These are phyloP conservation scores for Mycena galericulata DNA, from an alignment of 768 basidiomycete genomes.

Conservation along the genomic window DNA sequence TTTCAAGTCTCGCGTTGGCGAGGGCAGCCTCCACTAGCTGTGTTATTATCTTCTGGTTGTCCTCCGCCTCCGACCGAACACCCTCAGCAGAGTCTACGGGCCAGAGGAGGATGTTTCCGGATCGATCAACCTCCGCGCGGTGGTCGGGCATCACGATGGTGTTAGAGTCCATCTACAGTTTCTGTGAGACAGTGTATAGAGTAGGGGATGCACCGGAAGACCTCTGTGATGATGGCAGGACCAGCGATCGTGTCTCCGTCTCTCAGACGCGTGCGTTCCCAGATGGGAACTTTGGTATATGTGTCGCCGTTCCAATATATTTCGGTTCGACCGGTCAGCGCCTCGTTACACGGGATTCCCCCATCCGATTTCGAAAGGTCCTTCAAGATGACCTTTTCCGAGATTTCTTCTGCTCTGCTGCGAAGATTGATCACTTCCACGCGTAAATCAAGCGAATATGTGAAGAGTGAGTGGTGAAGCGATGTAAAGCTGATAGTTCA, in stretches of 20 bases:
- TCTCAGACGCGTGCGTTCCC: constrained; percentile 38
- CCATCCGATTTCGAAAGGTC: constrained; percentile 25
- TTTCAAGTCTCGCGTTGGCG: constrained; percentile 41
- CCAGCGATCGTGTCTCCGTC: constrained; percentile 39
- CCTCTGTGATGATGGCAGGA: constrained; percentile 44
- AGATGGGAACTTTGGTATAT: constrained; percentile 40
- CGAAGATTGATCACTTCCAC: constrained; percentile 43
- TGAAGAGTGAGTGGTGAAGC: constrained; percentile 40
- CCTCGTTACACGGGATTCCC: constrained; percentile 20
- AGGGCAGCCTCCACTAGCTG: constrained; percentile 40
- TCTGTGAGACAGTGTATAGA: background rate
- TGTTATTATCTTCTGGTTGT: constrained; percentile 34
- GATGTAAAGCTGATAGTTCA: constrained; percentile 35
- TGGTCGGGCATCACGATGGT: constrained; percentile 42
- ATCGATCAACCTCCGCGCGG: constrained; percentile 42
- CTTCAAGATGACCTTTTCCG: constrained; percentile 29
- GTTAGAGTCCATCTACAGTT: constrained; percentile 39
- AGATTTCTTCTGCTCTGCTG: constrained; percentile 36
- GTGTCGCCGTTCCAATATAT: constrained; percentile 36
- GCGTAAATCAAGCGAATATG: constrained; percentile 41
- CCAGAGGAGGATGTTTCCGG: constrained; percentile 46
- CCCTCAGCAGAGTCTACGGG: constrained; percentile 17
- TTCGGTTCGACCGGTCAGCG: constrained; percentile 22
- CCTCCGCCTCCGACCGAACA: constrained; percentile 27
- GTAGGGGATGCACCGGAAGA: constrained; percentile 1